phyloP scores from a whole-genome alignment of 2,329 filamentous ascomycete genomes.

The Camptophora hylomeconis region DNA sequence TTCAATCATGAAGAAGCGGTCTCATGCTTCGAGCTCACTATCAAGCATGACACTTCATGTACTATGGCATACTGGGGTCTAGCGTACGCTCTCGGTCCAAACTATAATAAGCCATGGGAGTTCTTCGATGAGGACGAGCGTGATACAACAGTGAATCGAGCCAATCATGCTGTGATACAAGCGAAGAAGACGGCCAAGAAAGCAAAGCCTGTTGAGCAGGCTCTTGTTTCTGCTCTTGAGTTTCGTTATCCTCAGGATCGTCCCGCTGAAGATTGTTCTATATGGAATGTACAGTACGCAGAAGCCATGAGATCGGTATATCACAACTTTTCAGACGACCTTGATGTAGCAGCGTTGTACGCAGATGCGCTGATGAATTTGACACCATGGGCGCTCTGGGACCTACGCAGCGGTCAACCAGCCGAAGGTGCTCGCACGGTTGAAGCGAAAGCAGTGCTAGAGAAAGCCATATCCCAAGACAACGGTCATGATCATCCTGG shows the following conservation, averaged over 20 bases:
- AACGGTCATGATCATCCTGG: constrained; percentile 50
- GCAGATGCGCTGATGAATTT: constrained; percentile 55
- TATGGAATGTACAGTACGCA: constrained; percentile 49
- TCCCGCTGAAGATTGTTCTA: constrained; percentile 35
- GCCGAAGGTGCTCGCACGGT: constrained; percentile 41
- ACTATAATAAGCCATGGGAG: constrained; percentile 70
- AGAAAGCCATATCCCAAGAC: constrained; percentile 40
- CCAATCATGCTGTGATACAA: constrained; percentile 16
- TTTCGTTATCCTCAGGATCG: constrained; percentile 46
- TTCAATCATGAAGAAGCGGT: constrained; percentile 30
- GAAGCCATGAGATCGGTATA: constrained; percentile 48
- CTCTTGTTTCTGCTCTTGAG: constrained; percentile 50
- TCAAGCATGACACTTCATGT: constrained; percentile 22
- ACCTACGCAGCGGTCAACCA: constrained; percentile 45
- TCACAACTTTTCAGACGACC: constrained; percentile 37
- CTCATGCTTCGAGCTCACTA: constrained; percentile 25
- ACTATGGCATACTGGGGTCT: constrained; percentile 30
- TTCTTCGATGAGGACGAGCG: constrained; percentile 53
- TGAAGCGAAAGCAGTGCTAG: constrained; percentile 46
- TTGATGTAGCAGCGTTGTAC: constrained; percentile 52
- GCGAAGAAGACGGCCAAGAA: constrained; percentile 28
- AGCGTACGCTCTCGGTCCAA: constrained; percentile 58
- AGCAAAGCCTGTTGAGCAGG: constrained; percentile 41
- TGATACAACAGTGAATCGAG: constrained; percentile 17
- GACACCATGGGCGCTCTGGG: constrained; percentile 53